phyloP scores from a whole-genome alignment of 2,329 filamentous ascomycete species.

The Colletotrichum zoysiae region DNA sequence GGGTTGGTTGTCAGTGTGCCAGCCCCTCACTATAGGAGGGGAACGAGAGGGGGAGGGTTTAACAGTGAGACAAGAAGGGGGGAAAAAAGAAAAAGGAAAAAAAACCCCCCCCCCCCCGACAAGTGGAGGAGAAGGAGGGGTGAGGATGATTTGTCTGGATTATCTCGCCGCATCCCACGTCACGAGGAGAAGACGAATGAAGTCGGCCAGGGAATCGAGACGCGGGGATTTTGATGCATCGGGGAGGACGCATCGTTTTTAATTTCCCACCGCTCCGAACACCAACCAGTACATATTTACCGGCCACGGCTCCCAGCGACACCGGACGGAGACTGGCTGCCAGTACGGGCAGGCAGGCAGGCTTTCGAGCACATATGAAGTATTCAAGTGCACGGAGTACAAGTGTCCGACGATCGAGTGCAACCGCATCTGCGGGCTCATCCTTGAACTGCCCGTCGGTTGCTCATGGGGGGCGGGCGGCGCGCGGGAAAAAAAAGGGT shows the following conservation, averaged over 20 bases:
- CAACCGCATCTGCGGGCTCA: constrained; percentile 19
- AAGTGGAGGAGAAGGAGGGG: neutral
- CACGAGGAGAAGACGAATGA: constrained; percentile 2
- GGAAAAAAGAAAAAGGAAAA: neutral
- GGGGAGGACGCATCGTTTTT: neutral
- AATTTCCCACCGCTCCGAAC: neutral
- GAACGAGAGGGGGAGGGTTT: constrained; percentile 6
- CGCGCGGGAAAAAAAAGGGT: constrained; percentile 18
- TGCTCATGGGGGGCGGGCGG: neutral
- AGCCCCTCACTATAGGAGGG: constrained; percentile 35
- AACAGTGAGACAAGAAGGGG: neutral
- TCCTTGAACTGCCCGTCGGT: constrained; percentile 8
- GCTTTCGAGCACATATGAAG: neutral
- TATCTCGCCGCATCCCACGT: constrained; percentile 9
- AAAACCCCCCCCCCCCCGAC: too few relatives aligned
- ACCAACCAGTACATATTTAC: neutral
- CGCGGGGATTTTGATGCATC: neutral
- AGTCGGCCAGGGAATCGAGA: constrained; percentile 9
- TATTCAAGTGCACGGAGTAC: neutral
- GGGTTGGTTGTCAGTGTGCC: constrained; percentile 30
- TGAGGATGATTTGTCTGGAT: constrained; percentile 15
- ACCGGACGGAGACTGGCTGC: neutral
- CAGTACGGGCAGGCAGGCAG: neutral
- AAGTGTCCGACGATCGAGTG: constrained; percentile 24
- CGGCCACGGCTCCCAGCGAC: neutral